These are phyloP conservation scores for Ceratocystis papillata DNA, from an alignment of 2,329 filamentous ascomycete genomes.

Conservation along the genomic window DNA sequence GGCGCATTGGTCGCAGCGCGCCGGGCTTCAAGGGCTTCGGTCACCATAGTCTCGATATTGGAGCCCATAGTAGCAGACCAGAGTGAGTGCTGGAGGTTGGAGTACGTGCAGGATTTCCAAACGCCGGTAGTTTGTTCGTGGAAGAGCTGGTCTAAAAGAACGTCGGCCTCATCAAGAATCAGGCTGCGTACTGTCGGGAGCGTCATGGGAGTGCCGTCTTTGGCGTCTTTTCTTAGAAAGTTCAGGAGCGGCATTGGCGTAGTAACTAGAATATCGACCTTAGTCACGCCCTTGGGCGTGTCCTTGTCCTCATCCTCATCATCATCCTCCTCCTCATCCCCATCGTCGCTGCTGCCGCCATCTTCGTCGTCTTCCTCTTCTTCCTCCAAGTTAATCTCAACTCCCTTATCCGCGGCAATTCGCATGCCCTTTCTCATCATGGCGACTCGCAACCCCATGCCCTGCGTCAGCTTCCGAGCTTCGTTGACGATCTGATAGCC, in stretches of 20 bases:
- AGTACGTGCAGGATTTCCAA: conserved; percentile 66
- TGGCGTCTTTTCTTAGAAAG: conserved; percentile 42
- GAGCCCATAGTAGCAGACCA: conserved; percentile 98
- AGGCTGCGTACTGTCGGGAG: conserved; percentile 62
- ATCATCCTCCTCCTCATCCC: conserved; percentile 28
- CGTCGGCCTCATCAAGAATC: conserved; percentile 87
- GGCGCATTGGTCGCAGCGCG: conserved; percentile 13
- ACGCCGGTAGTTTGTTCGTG: conserved; percentile 75
- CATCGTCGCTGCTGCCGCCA: conserved; percentile 32
- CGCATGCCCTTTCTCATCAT: conserved; percentile 79
- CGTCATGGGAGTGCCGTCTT: conserved; percentile 37
- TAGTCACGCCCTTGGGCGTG: conserved; percentile 26
- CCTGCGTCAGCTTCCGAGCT: conserved; percentile 64
- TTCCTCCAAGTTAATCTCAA: conserved; percentile 30
- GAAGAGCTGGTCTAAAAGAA: conserved; percentile 84
- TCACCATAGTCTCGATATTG: conserved; percentile 70
- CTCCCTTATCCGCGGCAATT: conserved; percentile 41
- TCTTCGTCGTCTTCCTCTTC: conserved; percentile 34
- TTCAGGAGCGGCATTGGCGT: conserved; percentile 58
- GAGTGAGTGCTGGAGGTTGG: conserved; percentile 61
- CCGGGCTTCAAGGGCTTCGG: conserved; percentile 52
- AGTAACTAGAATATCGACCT: conserved; percentile 34
- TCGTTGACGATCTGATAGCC: conserved; percentile 75
- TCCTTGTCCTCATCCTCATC: conserved; percentile 33
- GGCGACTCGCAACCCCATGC: conserved; percentile 67